These are phyloP conservation scores for Neckera pumila DNA, from an alignment of 225 moss, liverwort and hornwort species.

Conservation along the genomic window DNA sequence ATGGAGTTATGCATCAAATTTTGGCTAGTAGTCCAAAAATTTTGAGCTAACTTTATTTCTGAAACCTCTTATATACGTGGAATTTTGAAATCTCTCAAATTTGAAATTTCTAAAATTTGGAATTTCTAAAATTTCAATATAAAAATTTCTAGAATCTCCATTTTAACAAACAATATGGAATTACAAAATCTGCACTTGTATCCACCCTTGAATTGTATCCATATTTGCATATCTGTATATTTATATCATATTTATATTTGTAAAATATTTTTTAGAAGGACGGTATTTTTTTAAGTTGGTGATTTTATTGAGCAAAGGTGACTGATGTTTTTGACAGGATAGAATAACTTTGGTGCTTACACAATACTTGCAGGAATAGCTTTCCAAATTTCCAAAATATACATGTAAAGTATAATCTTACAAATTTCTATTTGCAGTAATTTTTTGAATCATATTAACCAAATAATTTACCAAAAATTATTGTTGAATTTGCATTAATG, in stretches of 20 bases:
- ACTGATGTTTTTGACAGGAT: too few species aligned
- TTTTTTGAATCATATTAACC: background rate
- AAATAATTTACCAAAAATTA: background rate
- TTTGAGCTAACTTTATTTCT: accelerated
- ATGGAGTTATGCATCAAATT: accelerated
- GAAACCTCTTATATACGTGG: accelerated
- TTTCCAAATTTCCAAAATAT: background rate
- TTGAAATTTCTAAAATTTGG: accelerated
- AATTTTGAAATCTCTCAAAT: background rate
- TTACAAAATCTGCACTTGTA: too few species aligned
- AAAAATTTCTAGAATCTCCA: background rate
- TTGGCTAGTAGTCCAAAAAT: background rate
- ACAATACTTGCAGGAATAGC: background rate
- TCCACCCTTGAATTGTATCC: background rate
- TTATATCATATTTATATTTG: background rate
- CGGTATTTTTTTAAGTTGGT: too few species aligned
- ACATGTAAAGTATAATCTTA: background rate
- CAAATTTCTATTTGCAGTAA: background rate
- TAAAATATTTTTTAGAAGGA: too few species aligned
- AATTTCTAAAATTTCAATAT: accelerated
- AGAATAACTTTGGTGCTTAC: too few species aligned
- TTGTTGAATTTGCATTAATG: background rate
- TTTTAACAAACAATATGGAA: background rate
- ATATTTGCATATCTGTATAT: too few species aligned
- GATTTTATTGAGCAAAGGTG: too few species aligned